Percentiles rank a stretch among this genome's conserved stretches.
Evolutionary conservation across 1,284 basidiomycete species (phyloP).

Genomic region (Ganoderma boninense): DNA sequence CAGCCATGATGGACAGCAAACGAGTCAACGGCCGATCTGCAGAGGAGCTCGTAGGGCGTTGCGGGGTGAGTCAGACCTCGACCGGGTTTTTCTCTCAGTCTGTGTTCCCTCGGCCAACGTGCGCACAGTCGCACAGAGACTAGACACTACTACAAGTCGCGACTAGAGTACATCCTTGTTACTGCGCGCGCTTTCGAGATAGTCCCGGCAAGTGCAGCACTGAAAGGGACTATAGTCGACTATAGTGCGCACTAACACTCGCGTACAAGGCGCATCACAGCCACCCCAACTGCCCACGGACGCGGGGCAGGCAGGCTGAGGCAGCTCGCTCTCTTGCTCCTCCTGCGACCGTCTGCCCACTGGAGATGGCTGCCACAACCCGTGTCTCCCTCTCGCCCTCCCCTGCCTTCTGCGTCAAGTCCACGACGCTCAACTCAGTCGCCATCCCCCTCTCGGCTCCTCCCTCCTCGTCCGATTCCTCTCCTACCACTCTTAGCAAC

Average conservation of each 20-base stretch:
- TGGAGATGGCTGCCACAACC: slow-evolving; percentile 25
- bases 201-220: neutral
- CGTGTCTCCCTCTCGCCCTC: slow-evolving; percentile 57
- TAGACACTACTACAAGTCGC: no score
- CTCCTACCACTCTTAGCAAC: slow-evolving; percentile 37
- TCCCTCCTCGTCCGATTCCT: slow-evolving; percentile 32
- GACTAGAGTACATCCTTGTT: no score
- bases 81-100: neutral
- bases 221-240: neutral
- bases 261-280: neutral
- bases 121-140: no score
- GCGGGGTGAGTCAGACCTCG: slow-evolving; percentile 6
- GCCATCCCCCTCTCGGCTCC: slow-evolving; percentile 43
- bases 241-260: neutral
- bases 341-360: neutral
- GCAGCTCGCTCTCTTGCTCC: neutral
- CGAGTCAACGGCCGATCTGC: slow-evolving; percentile 5
- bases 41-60: neutral
- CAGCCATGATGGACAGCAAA: slow-evolving; percentile 21
- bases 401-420: slow-evolving; percentile 70
- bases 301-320: neutral
- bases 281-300: neutral
- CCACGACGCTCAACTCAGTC: slow-evolving; percentile 50
- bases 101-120: no score
- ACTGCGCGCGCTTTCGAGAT: no score